Evolutionary conservation across 108 stramenopile species (phyloP).

Genomic region (Nitzschia sp.): DNA sequence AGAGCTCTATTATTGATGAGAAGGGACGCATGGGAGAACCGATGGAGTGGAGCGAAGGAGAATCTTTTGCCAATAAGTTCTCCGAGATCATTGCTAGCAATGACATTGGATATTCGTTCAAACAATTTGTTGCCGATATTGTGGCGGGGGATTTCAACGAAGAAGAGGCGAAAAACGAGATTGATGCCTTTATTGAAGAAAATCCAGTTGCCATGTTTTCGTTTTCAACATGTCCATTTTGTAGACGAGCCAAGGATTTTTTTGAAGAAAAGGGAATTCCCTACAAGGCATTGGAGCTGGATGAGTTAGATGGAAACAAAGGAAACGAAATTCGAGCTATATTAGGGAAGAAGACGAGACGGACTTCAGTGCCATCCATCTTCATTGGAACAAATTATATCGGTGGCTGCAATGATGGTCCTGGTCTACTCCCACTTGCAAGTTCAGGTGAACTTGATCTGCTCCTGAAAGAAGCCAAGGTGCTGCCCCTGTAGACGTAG

Average conservation of each 20-base stretch:
- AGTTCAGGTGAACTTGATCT: conserved; percentile 37
- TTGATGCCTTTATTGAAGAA: conserved; percentile 34
- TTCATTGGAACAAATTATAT: conserved; percentile 58
- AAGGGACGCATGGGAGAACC: conserved; percentile 64
- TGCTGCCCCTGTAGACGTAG: no score
- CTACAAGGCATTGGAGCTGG: conserved; percentile 55
- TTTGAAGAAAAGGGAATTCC: conserved; percentile 49
- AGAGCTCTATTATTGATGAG: conserved; percentile 46
- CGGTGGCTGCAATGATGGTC: conserved; percentile 73
- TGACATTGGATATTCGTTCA: conserved; percentile 52
- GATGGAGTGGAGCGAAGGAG: conserved; percentile 62
- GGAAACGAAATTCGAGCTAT: conserved; percentile 64
- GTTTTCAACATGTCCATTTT: conserved; percentile 76
- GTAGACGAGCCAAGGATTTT: conserved; percentile 64
- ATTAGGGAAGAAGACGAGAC: conserved; percentile 49
- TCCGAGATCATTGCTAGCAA: conserved; percentile 46
- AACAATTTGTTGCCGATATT: conserved; percentile 71
- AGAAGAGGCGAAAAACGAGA: conserved; percentile 14
- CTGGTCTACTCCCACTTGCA: conserved; percentile 59
- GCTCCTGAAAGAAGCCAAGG: conserved; percentile 1
- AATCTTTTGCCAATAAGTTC: conserved; percentile 50
- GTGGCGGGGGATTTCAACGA: conserved; percentile 62
- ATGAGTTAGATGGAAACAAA: conserved; percentile 52
- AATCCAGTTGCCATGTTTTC: conserved; percentile 52
- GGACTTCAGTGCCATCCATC: conserved; percentile 70